Evolutionary conservation across 345 rosid species (phyloP).

Genomic region (Mercurialis annua): DNA sequence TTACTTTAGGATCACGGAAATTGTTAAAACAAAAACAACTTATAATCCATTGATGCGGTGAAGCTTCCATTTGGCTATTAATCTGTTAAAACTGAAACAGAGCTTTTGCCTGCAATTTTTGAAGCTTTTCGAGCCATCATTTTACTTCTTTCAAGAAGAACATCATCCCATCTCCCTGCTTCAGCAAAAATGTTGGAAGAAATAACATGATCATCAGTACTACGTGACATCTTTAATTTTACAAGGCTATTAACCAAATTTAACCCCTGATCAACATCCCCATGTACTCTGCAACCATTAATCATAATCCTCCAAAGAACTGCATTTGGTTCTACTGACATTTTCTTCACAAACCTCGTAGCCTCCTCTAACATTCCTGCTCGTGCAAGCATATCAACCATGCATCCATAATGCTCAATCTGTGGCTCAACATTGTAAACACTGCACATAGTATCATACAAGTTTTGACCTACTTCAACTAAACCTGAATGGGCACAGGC

Average conservation of each 20-base stretch:
- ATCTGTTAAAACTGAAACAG: constrained; percentile 7
- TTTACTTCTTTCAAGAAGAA: constrained; percentile 16
- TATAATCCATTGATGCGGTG: neutral
- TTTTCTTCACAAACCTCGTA: constrained; percentile 16
- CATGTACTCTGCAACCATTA: constrained; percentile 24
- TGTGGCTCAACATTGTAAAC: constrained; percentile 19
- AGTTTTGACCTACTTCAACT: constrained; percentile 23
- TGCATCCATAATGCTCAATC: constrained; percentile 31
- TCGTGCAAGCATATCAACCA: constrained; percentile 33
- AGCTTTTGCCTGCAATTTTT: constrained; percentile 28
- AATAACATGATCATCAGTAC: constrained; percentile 20
- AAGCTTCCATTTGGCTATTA: neutral
- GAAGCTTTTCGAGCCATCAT: constrained; percentile 14
- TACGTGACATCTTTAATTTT: neutral
- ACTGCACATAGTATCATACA: constrained; percentile 16
- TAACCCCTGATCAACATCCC: constrained; percentile 22
- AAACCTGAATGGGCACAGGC: constrained; percentile 32
- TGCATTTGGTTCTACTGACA: constrained; percentile 22
- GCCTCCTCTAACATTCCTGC: constrained; percentile 33
- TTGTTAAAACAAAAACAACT: too few relatives aligned
- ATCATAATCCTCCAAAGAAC: constrained; percentile 27
- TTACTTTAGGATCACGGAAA: too few relatives aligned
- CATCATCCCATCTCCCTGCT: constrained; percentile 30
- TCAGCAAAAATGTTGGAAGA: constrained; percentile 24
- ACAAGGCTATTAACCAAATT: constrained; percentile 8